Evolutionary conservation across 768 basidiomycete species (phyloP), one percentile per base, ranked within the genome.

Genomic region (Panellus pusillus): DNA sequence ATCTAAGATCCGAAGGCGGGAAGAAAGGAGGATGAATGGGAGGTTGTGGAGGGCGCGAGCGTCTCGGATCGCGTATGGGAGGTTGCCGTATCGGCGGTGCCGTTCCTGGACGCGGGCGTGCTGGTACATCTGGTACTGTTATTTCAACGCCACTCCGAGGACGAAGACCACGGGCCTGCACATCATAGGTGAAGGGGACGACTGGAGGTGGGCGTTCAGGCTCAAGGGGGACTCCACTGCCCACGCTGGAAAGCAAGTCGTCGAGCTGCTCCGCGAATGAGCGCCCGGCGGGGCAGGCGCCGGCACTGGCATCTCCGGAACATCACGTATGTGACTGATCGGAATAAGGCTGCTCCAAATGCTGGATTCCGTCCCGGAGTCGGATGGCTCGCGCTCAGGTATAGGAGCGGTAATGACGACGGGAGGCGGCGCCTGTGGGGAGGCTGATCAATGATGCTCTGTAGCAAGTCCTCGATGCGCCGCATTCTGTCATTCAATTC

Each of bases 191-290:
- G 50, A 88, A 79, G 0, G 81, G 81, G 0, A 78, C 72, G 6
- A 87, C 63, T 4, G 73, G 67, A 0, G 87, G 86, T 12, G 86
- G 79, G 2, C 67, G 70, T 43, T 77, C 72, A 14, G 70, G 68
- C 7, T 70, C 68, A 14, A 72, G 72, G 6, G 74, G 67, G 1
- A 73, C 66, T 18, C 70, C 68, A 14, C 74, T 70, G 9, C 72
- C 74, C 11, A 80, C 64, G 15, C 44, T 47, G n/a, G 78, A 76
- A 24, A 89, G 61, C 31, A 89, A 75, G 8, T 84, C 82, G 52
- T 83, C 79, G 5, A 89, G 66, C 48, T 82, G 79, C 45, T 86
- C 78, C 9, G 80, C 79, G 35, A 89, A 70, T 0, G 85, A 80
- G 4, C 73, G 79, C 8, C 79, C 27, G 74, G 60, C 6, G 75